Evolutionary conservation across 768 basidiomycete genomes (phyloP), one percentile per base, ranked within the genome.

Genomic region (Suillus cothurnatus): DNA sequence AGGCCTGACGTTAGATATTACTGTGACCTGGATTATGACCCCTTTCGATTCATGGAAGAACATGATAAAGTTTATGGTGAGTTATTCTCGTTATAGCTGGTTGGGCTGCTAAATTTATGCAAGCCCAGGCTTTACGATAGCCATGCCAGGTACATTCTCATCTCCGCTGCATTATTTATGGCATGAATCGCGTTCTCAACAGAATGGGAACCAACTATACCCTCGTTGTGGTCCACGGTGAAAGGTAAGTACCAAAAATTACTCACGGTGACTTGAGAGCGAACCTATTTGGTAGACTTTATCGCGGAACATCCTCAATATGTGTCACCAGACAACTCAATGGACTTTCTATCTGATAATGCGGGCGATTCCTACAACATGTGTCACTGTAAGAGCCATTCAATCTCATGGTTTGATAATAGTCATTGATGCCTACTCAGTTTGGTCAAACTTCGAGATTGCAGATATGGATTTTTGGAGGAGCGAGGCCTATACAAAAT

Each of bases 361-460:
- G 81, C 83, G 5, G 89, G 89, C 2, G 80, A 85, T 47, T 81
- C 80, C 0, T 91, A 88, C 71, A 90, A 89, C 76, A 74, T 81
- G 56, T 91, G 89, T 70, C 87, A 89, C 69, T 88, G 86, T 88
- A 67, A 70, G 86, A 45, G 14, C 36, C n/a, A 26, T 47, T 26
- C 56, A 8, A 17, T 36, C n/a, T 23, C 58, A 38, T 34, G 23
- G 36, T 14, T 21, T 12, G 8, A 41, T 12, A 19, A 11, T 6
- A 11, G 23, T 34, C 6, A 61, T 62, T 62, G 21, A 59, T 9
- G 21, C 36, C 17, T 6, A 34, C 61, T 2, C 62, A 93, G 92
- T 93, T 81, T 95, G 94, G 94, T 92, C 89, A 69, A 97, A 95
- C 76, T 97, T 97, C 71, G 95, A 97, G 75, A 97, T 97, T 65